Base-by-base conservation (phyloP, 2,329 filamentous ascomycete genomes). In the Aphanoascus verrucosus region DNA sequence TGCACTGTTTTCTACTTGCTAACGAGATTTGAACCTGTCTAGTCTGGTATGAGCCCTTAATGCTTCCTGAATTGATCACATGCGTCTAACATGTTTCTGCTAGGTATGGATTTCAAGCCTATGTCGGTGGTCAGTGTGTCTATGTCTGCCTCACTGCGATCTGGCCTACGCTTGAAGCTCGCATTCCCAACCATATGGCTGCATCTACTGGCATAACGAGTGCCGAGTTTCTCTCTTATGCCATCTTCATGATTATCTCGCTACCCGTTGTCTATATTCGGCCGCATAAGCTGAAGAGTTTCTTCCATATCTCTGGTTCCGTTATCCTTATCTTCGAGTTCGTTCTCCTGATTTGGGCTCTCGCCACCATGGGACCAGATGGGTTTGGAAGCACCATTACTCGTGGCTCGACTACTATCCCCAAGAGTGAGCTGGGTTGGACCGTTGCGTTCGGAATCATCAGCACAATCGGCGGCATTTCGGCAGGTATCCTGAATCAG, bases 401-500 rank as follows among this genome's bases (percentile, higher is more conserved):
- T 3, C 49, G 35, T 11, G 32, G 28, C 7, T 20, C 38, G 3
- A 54, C 52, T 31, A 54, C 52, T 31, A 40, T 49, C 8, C 41
- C 54, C 1, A 14, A 37, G 5, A 38, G 45, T n/a, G 37, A 55
- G 15, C 32, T 71, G 1, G 69, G 66, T 14, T 73, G 69, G 69
- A 61, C 63, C 20, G 65, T 68, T 32, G 60, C 70, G 42, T 60
- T 67, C 31, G 72, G 70, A 5, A 66, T 74, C 38, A 72, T 69
- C 19, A 69, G 67, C 1, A 66, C 68, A 3, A 71, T 76, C 19
- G 74, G 74, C 2, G 63, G 65, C 31, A 74, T 74, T 48, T 68
- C 73, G 2, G 71, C 72, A 1, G 74, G 73, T 3, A 63, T 77
- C 20, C 68, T 71, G 6, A 77, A 75, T 56, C 73, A 75, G 41